Base-by-base conservation (phyloP, 2,329 filamentous ascomycete genomes). In the Exophiala phaeomuriformis region DNA sequence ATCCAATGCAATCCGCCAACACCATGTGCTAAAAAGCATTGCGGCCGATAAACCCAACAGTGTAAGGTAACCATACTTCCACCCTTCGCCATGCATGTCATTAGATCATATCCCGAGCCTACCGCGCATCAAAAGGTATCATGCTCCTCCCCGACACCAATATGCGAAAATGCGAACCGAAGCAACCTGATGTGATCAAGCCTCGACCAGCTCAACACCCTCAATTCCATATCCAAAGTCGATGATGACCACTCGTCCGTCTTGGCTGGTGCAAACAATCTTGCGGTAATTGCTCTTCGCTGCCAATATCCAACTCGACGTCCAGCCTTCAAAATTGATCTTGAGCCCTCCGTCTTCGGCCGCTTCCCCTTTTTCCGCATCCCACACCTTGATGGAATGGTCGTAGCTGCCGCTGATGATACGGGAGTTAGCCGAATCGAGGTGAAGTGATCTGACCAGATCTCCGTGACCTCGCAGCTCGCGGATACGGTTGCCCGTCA, bases 271-370 rank as follows among this genome's bases (percentile, higher is more conserved):
- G 64, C 89, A 93, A 58, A 98, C 88, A 59, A 98, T 93, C 57
- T 93, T 83, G 55, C 91, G 80, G 70, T 97, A 97, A 67, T 98
- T 91, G 59, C 88, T 90, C 77, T 96, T 96, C 48, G 93, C 93
- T 60, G 88, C 90, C 55, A 98, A 74, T 65, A 98, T 94, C 93
- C 93, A 98, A 71, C 89, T 95, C 7, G 86, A 85, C 54, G 95
- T 95, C 90, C 90, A 97, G 62, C 87, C 84, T n/a, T 90, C 87
- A 64, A 96, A 91, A 63, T 90, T 84, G 58, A 94, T 81, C 56
- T 91, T 79, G 62, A 89, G 78, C 44, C 83, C 75, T 33, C 90
- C 91, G 2, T 84, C 85, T 60, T 84, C 82, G 72, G 93, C 86
- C 68, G 96, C 87, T 47, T 83, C 75, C 35, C 90, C 91, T 1